Percentiles rank a stretch among this genome's conserved stretches.
These are phyloP conservation scores for Takashimella tepidaria DNA, from an alignment of 1,284 basidiomycete species.

Conservation along the genomic window DNA sequence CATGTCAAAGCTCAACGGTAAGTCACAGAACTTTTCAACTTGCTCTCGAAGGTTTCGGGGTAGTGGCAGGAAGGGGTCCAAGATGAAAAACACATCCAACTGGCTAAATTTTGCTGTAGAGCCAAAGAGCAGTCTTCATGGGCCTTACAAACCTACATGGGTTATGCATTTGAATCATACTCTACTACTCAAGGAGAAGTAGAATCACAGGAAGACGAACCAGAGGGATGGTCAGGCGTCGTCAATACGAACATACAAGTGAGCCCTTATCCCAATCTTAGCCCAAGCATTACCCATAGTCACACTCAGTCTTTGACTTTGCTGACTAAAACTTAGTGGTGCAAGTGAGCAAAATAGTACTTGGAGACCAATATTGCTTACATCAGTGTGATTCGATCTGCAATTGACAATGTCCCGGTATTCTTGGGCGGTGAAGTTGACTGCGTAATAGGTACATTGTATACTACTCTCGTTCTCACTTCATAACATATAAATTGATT, in stretches of 20 bases:
- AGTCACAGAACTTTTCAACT: slow-evolving; percentile 1
- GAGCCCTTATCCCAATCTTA: no score
- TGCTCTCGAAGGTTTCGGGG: no score
- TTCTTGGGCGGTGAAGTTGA: slow-evolving; percentile 94
- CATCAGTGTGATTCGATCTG: slow-evolving; percentile 72
- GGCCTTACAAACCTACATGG: slow-evolving; percentile 43
- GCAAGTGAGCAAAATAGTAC: no score
- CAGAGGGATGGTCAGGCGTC: slow-evolving; percentile 70
- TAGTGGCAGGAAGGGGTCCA: no score
- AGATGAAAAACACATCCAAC: no score
- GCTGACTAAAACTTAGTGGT: slow-evolving; percentile 60
- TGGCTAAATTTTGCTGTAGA: no score
- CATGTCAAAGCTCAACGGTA: slow-evolving; percentile 27
- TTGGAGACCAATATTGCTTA: not conserved
- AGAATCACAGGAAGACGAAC: slow-evolving; percentile 33
- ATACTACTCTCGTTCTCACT: no score
- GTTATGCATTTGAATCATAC: slow-evolving; percentile 44
- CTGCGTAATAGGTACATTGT: slow-evolving; percentile 68
- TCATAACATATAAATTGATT: slow-evolving; percentile 1
- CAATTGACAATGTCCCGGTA: slow-evolving; percentile 71
- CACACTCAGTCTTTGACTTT: not conserved
- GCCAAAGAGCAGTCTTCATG: slow-evolving; percentile 23
- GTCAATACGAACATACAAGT: slow-evolving; percentile 82
- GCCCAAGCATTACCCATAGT: no score
- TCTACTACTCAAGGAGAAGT: slow-evolving; percentile 23